phyloP scores from a whole-genome alignment of 306 rosid genomes.

The Ochetophila trinervis region DNA sequence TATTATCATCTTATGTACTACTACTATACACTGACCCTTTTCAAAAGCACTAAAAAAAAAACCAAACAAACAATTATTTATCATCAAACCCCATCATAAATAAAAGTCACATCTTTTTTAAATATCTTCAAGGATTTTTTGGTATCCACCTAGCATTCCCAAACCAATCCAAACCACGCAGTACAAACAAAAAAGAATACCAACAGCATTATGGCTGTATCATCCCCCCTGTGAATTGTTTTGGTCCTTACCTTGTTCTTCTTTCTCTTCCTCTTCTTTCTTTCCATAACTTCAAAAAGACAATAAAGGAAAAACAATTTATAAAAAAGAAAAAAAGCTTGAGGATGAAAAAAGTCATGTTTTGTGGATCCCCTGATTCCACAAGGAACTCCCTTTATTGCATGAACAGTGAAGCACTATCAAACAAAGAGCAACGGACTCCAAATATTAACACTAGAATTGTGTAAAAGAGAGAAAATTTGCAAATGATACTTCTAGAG shows the following conservation, averaged over 20 bases:
- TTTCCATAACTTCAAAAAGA: conserved; percentile 11
- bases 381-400: conserved; percentile 26
- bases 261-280: neutral
- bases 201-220: conserved; percentile 1
- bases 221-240: neutral
- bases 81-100: neutral
- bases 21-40: neutral
- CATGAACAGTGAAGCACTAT: conserved; percentile 13
- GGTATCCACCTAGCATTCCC: conserved; percentile 27
- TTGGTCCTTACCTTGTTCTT: neutral
- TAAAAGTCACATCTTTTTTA: conserved; percentile 3
- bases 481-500: neutral
- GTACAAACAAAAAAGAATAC: conserved; percentile 14
- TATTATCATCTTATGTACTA: neutral
- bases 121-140: too few species aligned
- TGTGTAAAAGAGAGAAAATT: neutral
- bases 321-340: neutral
- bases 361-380: neutral
- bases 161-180: conserved; percentile 7
- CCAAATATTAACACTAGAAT: neutral
- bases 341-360: neutral
- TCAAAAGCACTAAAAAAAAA: neutral
- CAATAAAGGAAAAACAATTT: neutral
- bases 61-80: too few species aligned
- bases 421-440: conserved; percentile 13